Percentiles rank a stretch among this genome's conserved stretches.
phyloP scores from a whole-genome alignment of 148 eudicot species.

The Cornus controversa region DNA sequence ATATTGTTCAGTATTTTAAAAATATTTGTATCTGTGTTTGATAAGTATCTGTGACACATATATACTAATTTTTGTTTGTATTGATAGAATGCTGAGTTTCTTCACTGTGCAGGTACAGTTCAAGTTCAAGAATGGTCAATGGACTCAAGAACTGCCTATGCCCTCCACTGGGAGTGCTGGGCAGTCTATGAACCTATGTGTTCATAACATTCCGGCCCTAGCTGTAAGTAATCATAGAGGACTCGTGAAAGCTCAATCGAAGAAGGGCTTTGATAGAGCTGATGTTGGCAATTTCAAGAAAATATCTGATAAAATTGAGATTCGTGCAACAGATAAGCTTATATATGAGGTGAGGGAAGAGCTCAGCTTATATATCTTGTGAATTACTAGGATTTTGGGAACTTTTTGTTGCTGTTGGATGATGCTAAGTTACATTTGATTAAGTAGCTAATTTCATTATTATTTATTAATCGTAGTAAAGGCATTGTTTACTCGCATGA shows the following conservation, averaged over 20 bases:
- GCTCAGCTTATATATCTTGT: background rate
- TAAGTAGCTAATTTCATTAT: background rate
- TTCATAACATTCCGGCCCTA: background rate
- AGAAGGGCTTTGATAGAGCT: constrained; percentile 10
- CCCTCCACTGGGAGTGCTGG: background rate
- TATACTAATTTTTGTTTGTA: background rate
- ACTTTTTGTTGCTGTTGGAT: background rate
- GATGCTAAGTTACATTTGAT: background rate
- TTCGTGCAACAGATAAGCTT: constrained; percentile 19
- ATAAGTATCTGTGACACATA: constrained; percentile 2
- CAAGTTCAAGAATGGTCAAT: background rate
- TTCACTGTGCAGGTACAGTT: background rate
- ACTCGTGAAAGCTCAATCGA: background rate
- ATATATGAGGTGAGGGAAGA: constrained; percentile 14
- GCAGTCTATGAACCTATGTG: background rate
- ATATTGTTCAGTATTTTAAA: background rate
- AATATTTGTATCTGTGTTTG: background rate
- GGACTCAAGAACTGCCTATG: background rate
- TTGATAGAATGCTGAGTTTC: background rate
- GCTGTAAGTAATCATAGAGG: constrained; percentile 6
- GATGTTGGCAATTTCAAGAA: constrained; percentile 12
- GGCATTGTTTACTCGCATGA: background rate
- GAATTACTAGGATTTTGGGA: background rate
- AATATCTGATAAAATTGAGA: constrained; percentile 9
- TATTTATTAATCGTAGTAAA: background rate